Conservation (phyloP, 108 stramenopile species). For the Pelagomonas calceolata region DNA sequence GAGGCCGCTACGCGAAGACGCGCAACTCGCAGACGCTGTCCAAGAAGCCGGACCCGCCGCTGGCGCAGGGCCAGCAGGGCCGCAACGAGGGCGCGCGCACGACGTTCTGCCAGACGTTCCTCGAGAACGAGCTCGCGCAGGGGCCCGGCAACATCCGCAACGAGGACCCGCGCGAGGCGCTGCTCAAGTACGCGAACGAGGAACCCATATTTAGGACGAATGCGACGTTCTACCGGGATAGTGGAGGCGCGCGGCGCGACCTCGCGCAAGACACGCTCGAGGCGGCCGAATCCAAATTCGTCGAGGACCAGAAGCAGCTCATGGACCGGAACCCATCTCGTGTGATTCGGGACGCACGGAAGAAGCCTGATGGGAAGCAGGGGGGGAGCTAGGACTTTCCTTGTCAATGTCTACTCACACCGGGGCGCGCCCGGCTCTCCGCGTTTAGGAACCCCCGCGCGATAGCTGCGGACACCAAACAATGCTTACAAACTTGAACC, state of each 20-base stretch:
- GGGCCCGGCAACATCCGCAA: not conserved
- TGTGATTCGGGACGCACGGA: too few species aligned
- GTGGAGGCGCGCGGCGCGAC: not conserved
- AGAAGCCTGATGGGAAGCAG: too few species aligned
- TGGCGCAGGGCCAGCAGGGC: not conserved
- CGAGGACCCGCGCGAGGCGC: constrained; percentile 16
- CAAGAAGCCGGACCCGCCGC: not conserved
- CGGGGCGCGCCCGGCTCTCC: too few species aligned
- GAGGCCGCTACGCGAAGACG: not conserved
- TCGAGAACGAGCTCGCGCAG: not conserved
- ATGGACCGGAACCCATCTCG: not conserved
- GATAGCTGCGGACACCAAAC: too few species aligned
- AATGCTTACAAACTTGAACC: too few species aligned
- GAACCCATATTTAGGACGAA: not conserved
- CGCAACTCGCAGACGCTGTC: not conserved
- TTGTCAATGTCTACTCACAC: too few species aligned
- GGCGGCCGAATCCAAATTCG: not conserved
- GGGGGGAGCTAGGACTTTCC: too few species aligned
- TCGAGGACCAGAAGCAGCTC: not conserved
- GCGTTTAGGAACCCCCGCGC: too few species aligned
- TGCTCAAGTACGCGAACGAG: constrained; percentile 12
- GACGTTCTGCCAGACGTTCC: not conserved
- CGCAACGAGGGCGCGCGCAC: not conserved
- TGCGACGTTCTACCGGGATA: not conserved
- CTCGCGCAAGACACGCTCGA: not conserved